A percentile compares a stretch with the other conserved stretches of the same genome.
Evolutionary conservation across 2,329 filamentous ascomycete genomes (phyloP).

Genomic region (Ophiosphaerella korrae): DNA sequence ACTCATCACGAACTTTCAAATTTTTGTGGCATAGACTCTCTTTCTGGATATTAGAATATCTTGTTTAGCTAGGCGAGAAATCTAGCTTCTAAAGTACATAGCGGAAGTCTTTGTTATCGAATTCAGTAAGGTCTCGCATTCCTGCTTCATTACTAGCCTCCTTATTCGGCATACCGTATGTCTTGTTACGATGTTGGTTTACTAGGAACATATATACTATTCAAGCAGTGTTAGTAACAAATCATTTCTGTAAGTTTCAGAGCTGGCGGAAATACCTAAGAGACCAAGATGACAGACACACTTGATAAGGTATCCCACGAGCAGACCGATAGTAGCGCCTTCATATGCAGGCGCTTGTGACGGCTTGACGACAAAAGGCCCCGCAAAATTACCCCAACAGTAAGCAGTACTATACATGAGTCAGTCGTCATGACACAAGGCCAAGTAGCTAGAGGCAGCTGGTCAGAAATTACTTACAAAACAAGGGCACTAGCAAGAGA

Average conservation of each 20-base stretch:
- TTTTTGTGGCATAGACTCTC: no score
- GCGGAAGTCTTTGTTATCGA: constrained; percentile 51
- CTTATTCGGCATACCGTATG: constrained; percentile 21
- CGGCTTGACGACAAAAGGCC: constrained; percentile 46
- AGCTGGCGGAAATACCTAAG: not conserved
- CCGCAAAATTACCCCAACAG: constrained; percentile 49
- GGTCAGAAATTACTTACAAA: constrained; percentile 18
- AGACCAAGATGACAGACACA: constrained; percentile 13
- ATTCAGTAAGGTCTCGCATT: constrained; percentile 50
- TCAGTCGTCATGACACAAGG: no score
- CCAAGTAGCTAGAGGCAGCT: no score
- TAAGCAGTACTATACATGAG: constrained; percentile 35
- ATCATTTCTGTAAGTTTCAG: not conserved
- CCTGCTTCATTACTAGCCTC: constrained; percentile 44
- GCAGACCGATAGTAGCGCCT: constrained; percentile 36
- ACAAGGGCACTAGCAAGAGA: constrained; percentile 43
- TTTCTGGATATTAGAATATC: no score
- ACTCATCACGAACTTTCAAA: no score
- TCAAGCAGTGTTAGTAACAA: constrained; percentile 24
- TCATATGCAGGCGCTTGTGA: constrained; percentile 42
- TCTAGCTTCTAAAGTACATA: constrained; percentile 37
- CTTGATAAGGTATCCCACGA: constrained; percentile 11
- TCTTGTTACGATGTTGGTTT: not conserved
- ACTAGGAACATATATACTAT: constrained; percentile 15
- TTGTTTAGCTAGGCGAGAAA: no score